Evolutionary conservation across 768 basidiomycete species (phyloP).

Genomic region (Trametes cinnabarina): DNA sequence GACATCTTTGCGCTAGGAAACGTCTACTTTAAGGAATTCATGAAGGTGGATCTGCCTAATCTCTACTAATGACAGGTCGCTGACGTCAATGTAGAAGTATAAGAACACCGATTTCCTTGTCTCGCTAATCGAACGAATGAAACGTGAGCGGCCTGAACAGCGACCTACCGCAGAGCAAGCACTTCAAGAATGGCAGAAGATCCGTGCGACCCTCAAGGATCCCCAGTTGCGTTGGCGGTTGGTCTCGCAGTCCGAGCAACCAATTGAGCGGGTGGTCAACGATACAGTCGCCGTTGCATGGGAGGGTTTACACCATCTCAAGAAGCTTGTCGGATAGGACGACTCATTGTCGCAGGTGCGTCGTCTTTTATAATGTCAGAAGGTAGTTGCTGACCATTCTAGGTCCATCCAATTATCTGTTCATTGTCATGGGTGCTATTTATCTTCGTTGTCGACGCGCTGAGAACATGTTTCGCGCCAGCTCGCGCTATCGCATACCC

Average conservation of each 20-base stretch:
- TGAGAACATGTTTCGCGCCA: too few species aligned
- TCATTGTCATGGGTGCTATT: too few species aligned
- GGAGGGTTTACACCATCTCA: background rate
- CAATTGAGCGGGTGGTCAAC: background rate
- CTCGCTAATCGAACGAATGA: slow-evolving; percentile 16
- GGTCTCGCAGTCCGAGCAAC: background rate
- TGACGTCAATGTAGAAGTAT: slow-evolving; percentile 8
- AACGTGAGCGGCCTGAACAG: background rate
- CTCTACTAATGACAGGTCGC: too few species aligned
- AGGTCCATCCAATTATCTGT: too few species aligned
- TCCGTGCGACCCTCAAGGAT: background rate
- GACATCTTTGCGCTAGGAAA: slow-evolving; percentile 25
- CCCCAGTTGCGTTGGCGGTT: background rate
- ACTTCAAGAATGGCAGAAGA: background rate
- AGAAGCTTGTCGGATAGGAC: background rate
- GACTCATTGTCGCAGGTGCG: background rate
- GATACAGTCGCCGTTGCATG: background rate
- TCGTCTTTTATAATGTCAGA: too few species aligned
- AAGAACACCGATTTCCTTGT: slow-evolving; percentile 12
- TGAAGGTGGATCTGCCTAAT: too few species aligned
- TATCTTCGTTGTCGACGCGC: too few species aligned
- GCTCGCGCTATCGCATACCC: too few species aligned
- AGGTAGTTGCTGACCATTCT: too few species aligned
- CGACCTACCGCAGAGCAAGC: slow-evolving; percentile 17
- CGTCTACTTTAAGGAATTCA: slow-evolving; percentile 20